phyloP scores from a whole-genome alignment of 192 early-diverging fungal species.

The Backusella westeae region DNA sequence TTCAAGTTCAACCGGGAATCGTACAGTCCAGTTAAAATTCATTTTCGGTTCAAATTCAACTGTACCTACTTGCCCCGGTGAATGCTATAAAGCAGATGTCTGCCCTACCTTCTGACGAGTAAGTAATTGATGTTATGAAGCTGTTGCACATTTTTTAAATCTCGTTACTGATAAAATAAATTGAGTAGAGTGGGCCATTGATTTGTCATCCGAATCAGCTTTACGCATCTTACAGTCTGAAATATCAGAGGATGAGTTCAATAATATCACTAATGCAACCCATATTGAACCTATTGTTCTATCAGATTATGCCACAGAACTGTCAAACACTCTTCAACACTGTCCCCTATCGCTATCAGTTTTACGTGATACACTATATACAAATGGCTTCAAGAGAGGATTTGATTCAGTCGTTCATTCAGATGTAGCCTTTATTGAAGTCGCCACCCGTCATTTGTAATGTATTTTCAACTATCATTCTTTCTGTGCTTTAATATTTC shows the following conservation, averaged over 20 bases:
- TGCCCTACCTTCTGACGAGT: background rate
- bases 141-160: background rate
- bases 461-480: slow-evolving; percentile 53
- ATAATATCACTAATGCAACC: background rate
- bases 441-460: slow-evolving; percentile 43
- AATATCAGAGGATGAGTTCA: background rate
- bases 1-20: too few relatives aligned
- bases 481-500: slow-evolving; percentile 38
- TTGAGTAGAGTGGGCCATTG: background rate
- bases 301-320: background rate
- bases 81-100: background rate
- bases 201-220: background rate
- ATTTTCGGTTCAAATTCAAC: too few relatives aligned
- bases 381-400: background rate
- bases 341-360: background rate
- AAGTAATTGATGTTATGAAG: background rate
- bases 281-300: background rate
- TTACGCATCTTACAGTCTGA: background rate
- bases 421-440: slow-evolving; percentile 9
- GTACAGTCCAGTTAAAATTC: too few relatives aligned
- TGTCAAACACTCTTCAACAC: background rate
- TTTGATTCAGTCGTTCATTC: background rate
- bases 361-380: background rate
- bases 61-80: too few relatives aligned
- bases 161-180: background rate